Evolutionary conservation across 768 basidiomycete species (phyloP).

Genomic region (Phlegmacium glaucopus): DNA sequence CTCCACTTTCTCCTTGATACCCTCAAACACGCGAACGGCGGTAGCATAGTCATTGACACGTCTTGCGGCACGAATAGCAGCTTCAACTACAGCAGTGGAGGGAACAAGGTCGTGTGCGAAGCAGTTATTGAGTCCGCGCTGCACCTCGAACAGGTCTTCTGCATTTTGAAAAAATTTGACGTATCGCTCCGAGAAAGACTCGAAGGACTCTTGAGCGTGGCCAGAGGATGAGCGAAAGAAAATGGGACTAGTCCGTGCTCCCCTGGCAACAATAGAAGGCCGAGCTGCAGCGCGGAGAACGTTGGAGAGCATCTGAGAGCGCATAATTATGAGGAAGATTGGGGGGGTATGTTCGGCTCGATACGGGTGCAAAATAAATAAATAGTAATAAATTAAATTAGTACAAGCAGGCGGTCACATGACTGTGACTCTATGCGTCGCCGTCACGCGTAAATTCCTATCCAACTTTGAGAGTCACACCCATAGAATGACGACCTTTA

Average conservation of each 20-base stretch:
- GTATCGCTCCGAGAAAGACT: conserved; percentile 92
- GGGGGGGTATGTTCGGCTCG: neutral
- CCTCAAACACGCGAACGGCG: conserved; percentile 94
- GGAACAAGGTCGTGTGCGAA: conserved; percentile 98
- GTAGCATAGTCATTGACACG: conserved; percentile 97
- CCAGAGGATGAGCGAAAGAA: conserved; percentile 48
- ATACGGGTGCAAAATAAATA: neutral
- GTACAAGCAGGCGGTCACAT: conserved; percentile 1
- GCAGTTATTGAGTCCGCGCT: conserved; percentile 99
- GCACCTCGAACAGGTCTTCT: conserved; percentile 97
- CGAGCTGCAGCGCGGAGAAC: conserved; percentile 59
- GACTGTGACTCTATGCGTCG: conserved; percentile 1
- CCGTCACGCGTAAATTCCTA: neutral
- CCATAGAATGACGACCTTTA: conserved; percentile 24
- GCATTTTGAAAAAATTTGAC: conserved; percentile 90
- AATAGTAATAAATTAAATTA: too few species aligned
- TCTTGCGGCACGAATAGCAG: conserved; percentile 82
- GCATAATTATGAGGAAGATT: neutral
- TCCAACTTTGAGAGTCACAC: too few species aligned
- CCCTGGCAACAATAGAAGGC: conserved; percentile 36
- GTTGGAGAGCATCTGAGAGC: conserved; percentile 52
- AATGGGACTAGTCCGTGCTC: conserved; percentile 36
- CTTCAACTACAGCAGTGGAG: conserved; percentile 77
- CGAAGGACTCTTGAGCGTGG: conserved; percentile 89
- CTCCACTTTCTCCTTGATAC: conserved; percentile 96